Conservation (phyloP, 257 asterid species). For the Solanum acaule region DNA sequence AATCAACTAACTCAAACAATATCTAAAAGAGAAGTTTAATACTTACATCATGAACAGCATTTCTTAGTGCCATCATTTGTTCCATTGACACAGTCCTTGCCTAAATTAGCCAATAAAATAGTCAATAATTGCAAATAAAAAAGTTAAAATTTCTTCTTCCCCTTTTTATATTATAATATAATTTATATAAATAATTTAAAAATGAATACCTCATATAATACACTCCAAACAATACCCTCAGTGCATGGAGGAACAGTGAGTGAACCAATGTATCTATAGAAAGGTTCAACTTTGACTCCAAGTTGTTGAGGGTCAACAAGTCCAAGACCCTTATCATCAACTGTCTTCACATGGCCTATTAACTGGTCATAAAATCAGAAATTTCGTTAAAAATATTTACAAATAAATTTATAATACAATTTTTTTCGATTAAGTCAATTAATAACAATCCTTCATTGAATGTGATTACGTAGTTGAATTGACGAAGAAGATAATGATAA, state of each 20-base stretch:
- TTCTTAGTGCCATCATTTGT: constrained; percentile 39
- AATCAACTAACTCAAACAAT: neutral
- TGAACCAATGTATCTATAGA: constrained; percentile 66
- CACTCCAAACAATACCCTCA: constrained; percentile 69
- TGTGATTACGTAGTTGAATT: neutral
- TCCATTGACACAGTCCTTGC: constrained; percentile 53
- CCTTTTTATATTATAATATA: too few species aligned
- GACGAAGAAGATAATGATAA: too few species aligned
- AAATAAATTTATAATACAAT: too few species aligned
- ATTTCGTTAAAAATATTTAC: neutral
- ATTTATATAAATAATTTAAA: too few species aligned
- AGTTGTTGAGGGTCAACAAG: constrained; percentile 32
- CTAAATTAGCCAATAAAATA: constrained; percentile 11
- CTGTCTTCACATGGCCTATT: constrained; percentile 3
- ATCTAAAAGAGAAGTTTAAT: neutral
- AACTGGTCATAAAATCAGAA: constrained; percentile 13
- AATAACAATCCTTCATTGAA: neutral
- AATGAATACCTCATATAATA: neutral
- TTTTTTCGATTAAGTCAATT: too few species aligned
- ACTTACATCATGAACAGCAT: constrained; percentile 69
- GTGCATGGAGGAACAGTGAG: constrained; percentile 85
- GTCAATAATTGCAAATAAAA: neutral
- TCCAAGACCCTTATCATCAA: constrained; percentile 22
- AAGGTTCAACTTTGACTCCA: constrained; percentile 41
- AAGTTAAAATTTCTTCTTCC: neutral